A percentile compares a stretch with the other conserved stretches of the same genome.
These are phyloP conservation scores for Trametes sp. DNA, from an alignment of 1,284 basidiomycete genomes.

Conservation along the genomic window DNA sequence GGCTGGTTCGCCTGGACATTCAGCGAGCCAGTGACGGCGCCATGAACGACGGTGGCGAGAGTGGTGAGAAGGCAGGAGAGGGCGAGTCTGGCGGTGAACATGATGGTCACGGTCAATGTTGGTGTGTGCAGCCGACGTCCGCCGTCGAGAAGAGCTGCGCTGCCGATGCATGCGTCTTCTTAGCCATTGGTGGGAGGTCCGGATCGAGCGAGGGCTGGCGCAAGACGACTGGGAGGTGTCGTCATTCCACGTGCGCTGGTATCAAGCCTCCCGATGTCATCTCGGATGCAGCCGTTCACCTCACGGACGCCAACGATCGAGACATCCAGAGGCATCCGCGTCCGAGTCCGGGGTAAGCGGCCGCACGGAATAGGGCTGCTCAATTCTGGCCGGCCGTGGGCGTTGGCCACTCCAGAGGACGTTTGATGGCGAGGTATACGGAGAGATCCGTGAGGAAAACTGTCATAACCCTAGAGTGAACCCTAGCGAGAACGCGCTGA, in stretches of 20 bases:
- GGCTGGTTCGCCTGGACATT: conserved; percentile 35
- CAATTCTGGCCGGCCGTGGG: no score
- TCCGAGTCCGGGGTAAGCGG: background rate
- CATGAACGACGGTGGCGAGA: background rate
- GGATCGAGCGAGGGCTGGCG: background rate
- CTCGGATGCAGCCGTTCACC: no score
- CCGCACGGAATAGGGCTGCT: background rate
- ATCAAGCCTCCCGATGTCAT: background rate
- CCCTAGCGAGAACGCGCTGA: no score
- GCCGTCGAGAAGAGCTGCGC: background rate
- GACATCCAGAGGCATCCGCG: no score
- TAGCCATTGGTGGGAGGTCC: background rate
- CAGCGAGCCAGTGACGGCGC: conserved; percentile 23
- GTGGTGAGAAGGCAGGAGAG: conserved; percentile 1
- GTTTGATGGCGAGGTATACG: no score
- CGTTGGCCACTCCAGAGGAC: no score
- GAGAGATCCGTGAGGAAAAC: no score
- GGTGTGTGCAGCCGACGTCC: background rate
- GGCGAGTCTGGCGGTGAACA: conserved; percentile 18
- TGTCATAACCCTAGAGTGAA: no score
- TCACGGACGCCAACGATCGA: background rate
- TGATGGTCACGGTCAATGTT: conserved; percentile 23
- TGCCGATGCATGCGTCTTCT: background rate
- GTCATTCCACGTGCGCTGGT: background rate
- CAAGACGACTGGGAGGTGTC: background rate